These are phyloP conservation scores for Cladophialophora yegresii DNA, from an alignment of 2,329 filamentous ascomycete genomes.

Conservation along the genomic window DNA sequence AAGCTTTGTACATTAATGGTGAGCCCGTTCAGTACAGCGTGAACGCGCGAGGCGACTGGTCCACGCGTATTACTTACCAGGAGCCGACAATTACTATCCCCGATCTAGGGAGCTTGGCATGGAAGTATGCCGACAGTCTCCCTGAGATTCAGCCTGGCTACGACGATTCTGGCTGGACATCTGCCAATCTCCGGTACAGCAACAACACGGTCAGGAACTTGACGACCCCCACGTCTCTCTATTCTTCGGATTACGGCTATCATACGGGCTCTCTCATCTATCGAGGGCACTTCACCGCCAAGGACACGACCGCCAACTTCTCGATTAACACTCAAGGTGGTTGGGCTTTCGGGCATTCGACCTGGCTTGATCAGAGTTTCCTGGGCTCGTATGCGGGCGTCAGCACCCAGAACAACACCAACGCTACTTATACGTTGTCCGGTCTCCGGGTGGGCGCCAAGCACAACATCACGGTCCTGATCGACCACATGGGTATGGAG, in stretches of 20 bases:
- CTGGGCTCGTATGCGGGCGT: slow-evolving; percentile 66
- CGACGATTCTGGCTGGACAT: slow-evolving; percentile 68
- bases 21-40: not conserved
- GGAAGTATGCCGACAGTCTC: slow-evolving; percentile 70
- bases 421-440: slow-evolving; percentile 60
- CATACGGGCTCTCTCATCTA: slow-evolving; percentile 69
- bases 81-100: slow-evolving; percentile 58
- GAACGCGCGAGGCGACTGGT: slow-evolving; percentile 6
- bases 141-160: slow-evolving; percentile 67
- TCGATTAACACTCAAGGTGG: slow-evolving; percentile 66
- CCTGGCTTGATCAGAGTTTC: slow-evolving; percentile 66
- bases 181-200: slow-evolving; percentile 59
- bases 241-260: slow-evolving; percentile 72
- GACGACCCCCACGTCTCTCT: slow-evolving; percentile 67
- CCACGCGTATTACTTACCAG: not conserved
- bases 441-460: slow-evolving; percentile 51
- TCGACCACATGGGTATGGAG: slow-evolving; percentile 73
- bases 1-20: slow-evolving; percentile 24
- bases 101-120: slow-evolving; percentile 59
- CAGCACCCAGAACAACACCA: slow-evolving; percentile 53
- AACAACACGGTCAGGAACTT: slow-evolving; percentile 59
- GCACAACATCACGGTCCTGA: slow-evolving; percentile 67
- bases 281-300: slow-evolving; percentile 68
- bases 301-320: slow-evolving; percentile 55
- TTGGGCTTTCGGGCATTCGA: slow-evolving; percentile 64